Percentiles rank a stretch among this genome's conserved stretches.
These are phyloP conservation scores for Amniculicola lignicola DNA, from an alignment of 495 filamentous ascomycete genomes.

Conservation along the genomic window DNA sequence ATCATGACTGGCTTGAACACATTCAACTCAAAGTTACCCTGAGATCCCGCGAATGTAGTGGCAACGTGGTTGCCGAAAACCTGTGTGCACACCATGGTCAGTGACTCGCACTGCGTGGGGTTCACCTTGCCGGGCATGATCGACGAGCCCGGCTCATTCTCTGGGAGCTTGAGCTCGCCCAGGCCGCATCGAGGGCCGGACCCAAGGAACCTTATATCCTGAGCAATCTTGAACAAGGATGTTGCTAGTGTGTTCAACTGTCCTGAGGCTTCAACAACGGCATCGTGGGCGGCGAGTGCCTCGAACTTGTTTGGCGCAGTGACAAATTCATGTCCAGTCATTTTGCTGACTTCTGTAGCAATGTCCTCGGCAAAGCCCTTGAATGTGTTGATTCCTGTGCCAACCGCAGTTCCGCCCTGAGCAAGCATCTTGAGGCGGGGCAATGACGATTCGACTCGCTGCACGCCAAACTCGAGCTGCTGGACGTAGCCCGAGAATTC, in stretches of 20 bases:
- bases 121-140: constrained; percentile 99
- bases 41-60: constrained; percentile 88
- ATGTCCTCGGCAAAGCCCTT: constrained; percentile 92
- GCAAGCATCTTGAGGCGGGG: constrained; percentile 83
- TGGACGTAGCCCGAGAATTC: constrained; percentile 98
- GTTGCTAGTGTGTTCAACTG: constrained; percentile 88
- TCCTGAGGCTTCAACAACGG: constrained; percentile 89
- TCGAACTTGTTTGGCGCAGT: constrained; percentile 99
- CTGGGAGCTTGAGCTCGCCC: constrained; percentile 85
- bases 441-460: constrained; percentile 77
- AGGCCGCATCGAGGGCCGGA: constrained; percentile 94
- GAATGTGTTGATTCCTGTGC: constrained; percentile 96
- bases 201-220: constrained; percentile 95
- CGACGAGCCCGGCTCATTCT: constrained; percentile 95
- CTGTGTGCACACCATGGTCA: constrained; percentile 97
- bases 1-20: constrained; percentile 98
- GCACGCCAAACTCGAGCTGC: constrained; percentile 85
- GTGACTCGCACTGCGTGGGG: constrained; percentile 94
- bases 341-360: constrained; percentile 81
- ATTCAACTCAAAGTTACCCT: constrained; percentile 98
- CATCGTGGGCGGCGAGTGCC: constrained; percentile 94
- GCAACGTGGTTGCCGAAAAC: constrained; percentile 97
- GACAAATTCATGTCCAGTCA: constrained; percentile 89
- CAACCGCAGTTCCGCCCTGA: constrained; percentile 95
- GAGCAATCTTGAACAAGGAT: constrained; percentile 96